Conservation (phyloP, 2,329 filamentous ascomycete genomes). For the Aphanoascus verrucosus region DNA sequence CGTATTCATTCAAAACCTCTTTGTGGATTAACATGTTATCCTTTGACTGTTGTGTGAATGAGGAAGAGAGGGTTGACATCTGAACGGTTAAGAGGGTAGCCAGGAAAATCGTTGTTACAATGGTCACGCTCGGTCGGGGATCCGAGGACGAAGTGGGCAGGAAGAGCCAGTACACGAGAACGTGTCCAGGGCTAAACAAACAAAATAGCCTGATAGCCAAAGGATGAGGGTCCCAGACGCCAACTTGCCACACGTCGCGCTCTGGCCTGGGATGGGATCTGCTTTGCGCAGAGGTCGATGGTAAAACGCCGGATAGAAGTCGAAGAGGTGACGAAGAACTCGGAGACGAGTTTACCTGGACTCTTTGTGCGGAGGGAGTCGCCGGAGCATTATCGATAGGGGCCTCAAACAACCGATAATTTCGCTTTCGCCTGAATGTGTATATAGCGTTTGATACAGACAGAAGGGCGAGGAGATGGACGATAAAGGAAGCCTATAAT, state of each 20-base stretch:
- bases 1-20: constrained; percentile 90
- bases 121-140: constrained; percentile 70
- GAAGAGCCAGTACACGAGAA: constrained; percentile 81
- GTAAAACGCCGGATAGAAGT: constrained; percentile 58
- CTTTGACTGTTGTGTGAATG: constrained; percentile 73
- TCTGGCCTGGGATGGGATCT: constrained; percentile 65
- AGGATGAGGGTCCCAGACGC: constrained; percentile 86
- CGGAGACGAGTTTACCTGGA: constrained; percentile 77
- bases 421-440: constrained; percentile 67
- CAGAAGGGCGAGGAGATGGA: constrained; percentile 56
- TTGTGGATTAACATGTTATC: constrained; percentile 76
- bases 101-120: constrained; percentile 71
- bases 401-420: constrained; percentile 85
- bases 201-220: constrained; percentile 74
- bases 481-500: constrained; percentile 54
- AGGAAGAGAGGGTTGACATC: constrained; percentile 59
- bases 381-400: constrained; percentile 63
- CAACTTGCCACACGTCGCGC: constrained; percentile 87
- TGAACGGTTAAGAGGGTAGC: constrained; percentile 65
- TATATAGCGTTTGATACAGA: constrained; percentile 70
- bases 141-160: constrained; percentile 68
- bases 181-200: constrained; percentile 84
- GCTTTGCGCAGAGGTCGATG: constrained; percentile 61
- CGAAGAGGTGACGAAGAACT: constrained; percentile 66
- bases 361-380: constrained; percentile 78